Evolutionary conservation across 805 yeast species (phyloP), one percentile per base, ranked within the genome.

Genomic region (Wilhelminamyces savonicus): DNA sequence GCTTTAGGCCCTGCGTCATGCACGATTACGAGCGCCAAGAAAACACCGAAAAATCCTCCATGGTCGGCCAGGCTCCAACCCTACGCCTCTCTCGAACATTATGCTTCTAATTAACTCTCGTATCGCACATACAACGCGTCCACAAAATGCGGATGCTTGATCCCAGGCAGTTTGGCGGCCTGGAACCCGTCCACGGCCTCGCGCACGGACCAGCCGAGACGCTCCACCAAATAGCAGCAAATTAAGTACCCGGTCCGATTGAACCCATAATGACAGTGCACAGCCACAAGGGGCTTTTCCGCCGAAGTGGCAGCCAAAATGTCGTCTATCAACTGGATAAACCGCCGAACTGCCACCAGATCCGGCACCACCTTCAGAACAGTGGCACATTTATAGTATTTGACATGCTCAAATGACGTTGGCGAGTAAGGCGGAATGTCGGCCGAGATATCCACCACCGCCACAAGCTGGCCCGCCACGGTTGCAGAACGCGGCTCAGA

Each of bases 211-310:
- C 81, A 73, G 0, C 76, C 76, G 19, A 73, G 50, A 29, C 56
- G 59, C 44, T 79, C 85, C 15, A 82, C 66, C 44, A 82, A 56
- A 47, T 76, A 82, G 44, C 82, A 73, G 46, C 84, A 77, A 13
- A 82, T 73, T 29, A 82, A 62, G 43, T 74, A 82, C 3, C 92
- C 90, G 0, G 90, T 82, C 33, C 90, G 59, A 50, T 82, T 82
- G 54, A 81, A 83, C 5, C 90, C 92, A 47, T 82, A 82, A 50
- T 82, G 92, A 48, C 92, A 82, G 51, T 82, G 92, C 6, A 82
- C 81, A 0, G 71, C 85, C 5, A 79, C 56, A 16, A 64, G 53
- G 4, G 72, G 72, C 12, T 42, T 32, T 13, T 40, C 41, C 12
- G 32, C 41, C 4, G 36, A 35, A 5, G 44, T 24, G 6, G 39